Evolutionary conservation across 495 filamentous ascomycete species (phyloP), one percentile per base, ranked within the genome.

Genomic region (Aspergillus campestris): DNA sequence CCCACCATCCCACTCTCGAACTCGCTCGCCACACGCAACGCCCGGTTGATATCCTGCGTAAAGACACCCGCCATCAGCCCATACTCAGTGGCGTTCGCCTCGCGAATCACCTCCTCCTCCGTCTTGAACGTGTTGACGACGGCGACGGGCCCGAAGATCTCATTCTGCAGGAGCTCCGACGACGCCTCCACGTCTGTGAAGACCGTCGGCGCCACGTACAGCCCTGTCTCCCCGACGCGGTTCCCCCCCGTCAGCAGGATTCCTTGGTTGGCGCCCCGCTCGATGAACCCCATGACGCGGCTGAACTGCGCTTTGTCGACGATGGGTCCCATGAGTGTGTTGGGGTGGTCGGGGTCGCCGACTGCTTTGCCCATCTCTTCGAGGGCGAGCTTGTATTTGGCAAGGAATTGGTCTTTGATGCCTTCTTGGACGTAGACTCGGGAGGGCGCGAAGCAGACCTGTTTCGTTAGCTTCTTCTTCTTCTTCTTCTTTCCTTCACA

Each of bases 271-370:
- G 84, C 86, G 45, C 89, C 88, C 41, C 73, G 62, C 55, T 89
- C 69, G 59, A 94, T 94, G 71, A 91, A 94, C 52, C 74, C 74
- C 87, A 92, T 92, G 67, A 95, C 86, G 42, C 85, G 81, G 64
- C 91, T 84, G 55, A 80, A 89, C 65, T 92, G 88, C 8, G 87
- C 56, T 63, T 92, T 71, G 28, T 82, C 87, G 50, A 90, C 89
- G 64, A 94, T 83, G 18, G 34, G 8, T 1, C 18, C 18, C 18
- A 24, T 24, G 18, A 24, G 18, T 24, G 18, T 24, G 18, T 24
- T 24, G 18, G 18, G 18, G 18, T 24, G 18, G 18, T 24, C 18
- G 18, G 18, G 18, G 18, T 24, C 18, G 18, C 18, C 18, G 4
- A 24, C 18, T 24, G 18, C 18, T 24, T 24, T 24, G 18, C 18